Percentiles rank a stretch among this genome's conserved stretches.
These are phyloP conservation scores for Haplosporangium gracile DNA, from an alignment of 192 early-diverging fungal genomes.

Conservation along the genomic window DNA sequence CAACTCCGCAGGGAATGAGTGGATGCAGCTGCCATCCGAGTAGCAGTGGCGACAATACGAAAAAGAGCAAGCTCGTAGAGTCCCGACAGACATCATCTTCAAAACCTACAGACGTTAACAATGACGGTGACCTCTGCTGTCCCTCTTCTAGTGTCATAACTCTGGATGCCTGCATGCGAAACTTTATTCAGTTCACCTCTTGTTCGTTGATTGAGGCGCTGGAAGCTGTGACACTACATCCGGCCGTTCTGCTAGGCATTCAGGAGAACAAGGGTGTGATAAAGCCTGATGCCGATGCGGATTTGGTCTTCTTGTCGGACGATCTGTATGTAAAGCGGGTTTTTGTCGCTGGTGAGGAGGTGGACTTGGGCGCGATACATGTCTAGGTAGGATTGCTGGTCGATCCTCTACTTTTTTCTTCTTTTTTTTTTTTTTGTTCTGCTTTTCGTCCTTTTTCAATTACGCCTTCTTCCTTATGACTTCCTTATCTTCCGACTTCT, in stretches of 20 bases:
- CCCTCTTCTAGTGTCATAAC: constrained; percentile 67
- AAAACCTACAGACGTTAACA: constrained; percentile 23
- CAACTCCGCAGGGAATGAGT: constrained; percentile 13
- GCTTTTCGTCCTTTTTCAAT: too few species aligned
- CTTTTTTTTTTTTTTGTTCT: too few species aligned
- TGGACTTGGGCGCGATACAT: constrained; percentile 45
- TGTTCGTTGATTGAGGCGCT: constrained; percentile 83
- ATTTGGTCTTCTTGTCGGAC: constrained; percentile 79
- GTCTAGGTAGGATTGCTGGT: not conserved
- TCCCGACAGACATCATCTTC: not conserved
- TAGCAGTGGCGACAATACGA: not conserved
- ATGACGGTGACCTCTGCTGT: constrained; percentile 53
- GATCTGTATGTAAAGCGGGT: constrained; percentile 73
- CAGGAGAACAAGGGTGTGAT: constrained; percentile 78
- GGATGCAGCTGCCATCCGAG: constrained; percentile 20
- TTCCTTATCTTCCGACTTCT: too few species aligned
- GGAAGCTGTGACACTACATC: constrained; percentile 85
- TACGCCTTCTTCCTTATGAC: too few species aligned
- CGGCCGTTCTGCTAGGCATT: constrained; percentile 83
- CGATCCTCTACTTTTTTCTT: too few species aligned
- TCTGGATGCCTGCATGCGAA: constrained; percentile 80
- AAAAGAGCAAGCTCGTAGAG: not conserved
- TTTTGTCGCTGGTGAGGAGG: constrained; percentile 78
- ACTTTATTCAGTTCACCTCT: constrained; percentile 83
- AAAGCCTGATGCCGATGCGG: constrained; percentile 79